A percentile compares a stretch with the other conserved stretches of the same genome.
phyloP scores from a whole-genome alignment of 495 filamentous ascomycete genomes.

The Xylaria nigripes region DNA sequence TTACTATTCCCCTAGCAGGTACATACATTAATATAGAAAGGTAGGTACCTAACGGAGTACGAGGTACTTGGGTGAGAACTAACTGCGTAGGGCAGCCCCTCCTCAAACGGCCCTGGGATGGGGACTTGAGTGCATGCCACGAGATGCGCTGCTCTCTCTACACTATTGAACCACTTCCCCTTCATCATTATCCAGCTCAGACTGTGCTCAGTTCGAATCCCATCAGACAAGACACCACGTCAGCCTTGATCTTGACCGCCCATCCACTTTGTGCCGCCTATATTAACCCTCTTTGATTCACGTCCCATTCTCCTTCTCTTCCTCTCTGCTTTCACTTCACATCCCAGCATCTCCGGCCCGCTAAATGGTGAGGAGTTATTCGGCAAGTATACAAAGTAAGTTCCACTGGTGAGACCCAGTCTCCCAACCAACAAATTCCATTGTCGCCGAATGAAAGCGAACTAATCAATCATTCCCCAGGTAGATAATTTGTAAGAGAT shows the following conservation, averaged over 20 bases:
- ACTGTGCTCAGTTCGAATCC: background rate
- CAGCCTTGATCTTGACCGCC: background rate
- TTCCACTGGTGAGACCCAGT: background rate
- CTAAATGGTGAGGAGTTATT: background rate
- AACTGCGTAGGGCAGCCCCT: no score
- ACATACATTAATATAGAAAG: no score
- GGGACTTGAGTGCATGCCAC: no score
- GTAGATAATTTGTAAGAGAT: conserved; percentile 1
- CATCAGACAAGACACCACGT: background rate
- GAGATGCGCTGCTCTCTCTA: no score
- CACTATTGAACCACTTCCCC: no score
- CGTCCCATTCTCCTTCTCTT: background rate
- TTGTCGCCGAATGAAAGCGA: background rate
- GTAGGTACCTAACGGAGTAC: no score
- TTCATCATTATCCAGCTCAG: background rate
- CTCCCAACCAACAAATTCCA: background rate
- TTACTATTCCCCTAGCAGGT: no score
- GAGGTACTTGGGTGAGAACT: no score
- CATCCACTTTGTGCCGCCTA: background rate
- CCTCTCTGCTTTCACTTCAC: background rate
- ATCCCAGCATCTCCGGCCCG: background rate
- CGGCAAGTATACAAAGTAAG: background rate
- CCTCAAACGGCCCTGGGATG: no score
- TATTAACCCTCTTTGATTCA: background rate
- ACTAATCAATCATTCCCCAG: background rate